phyloP scores from a whole-genome alignment of 2,329 filamentous ascomycete species.

The Colletotrichum cuscutae region DNA sequence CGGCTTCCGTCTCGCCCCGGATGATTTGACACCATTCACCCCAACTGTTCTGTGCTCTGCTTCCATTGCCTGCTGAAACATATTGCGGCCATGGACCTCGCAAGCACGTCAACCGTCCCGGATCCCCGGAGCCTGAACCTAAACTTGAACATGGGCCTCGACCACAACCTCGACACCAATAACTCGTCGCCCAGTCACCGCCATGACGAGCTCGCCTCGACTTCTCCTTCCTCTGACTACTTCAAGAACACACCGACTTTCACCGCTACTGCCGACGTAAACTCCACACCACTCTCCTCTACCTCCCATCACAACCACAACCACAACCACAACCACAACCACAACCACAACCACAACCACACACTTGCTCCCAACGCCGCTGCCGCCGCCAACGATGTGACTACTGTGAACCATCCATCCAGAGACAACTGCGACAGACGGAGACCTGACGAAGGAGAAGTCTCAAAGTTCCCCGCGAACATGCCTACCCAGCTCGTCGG shows the following conservation, averaged over 20 bases:
- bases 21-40: slow-evolving; percentile 25
- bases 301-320: background rate
- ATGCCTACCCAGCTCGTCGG: slow-evolving; percentile 75
- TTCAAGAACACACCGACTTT: slow-evolving; percentile 32
- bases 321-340: background rate
- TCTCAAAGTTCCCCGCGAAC: slow-evolving; percentile 59
- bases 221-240: slow-evolving; percentile 13
- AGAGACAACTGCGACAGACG: slow-evolving; percentile 61
- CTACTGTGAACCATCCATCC: slow-evolving; percentile 33
- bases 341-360: background rate
- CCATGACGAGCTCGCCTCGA: slow-evolving; percentile 16
- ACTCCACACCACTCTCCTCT: background rate
- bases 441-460: slow-evolving; percentile 60
- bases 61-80: slow-evolving; percentile 21
- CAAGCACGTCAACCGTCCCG: slow-evolving; percentile 34
- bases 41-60: slow-evolving; percentile 1
- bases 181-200: slow-evolving; percentile 28
- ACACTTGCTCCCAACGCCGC: background rate
- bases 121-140: slow-evolving; percentile 31
- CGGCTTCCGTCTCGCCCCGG: slow-evolving; percentile 10
- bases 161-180: background rate
- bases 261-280: slow-evolving; percentile 7
- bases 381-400: slow-evolving; percentile 29
- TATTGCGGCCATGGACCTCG: slow-evolving; percentile 33
- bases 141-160: slow-evolving; percentile 5